Base-by-base conservation (phyloP, 2,329 filamentous ascomycete species). In the Pseudocercospora cruenta region DNA sequence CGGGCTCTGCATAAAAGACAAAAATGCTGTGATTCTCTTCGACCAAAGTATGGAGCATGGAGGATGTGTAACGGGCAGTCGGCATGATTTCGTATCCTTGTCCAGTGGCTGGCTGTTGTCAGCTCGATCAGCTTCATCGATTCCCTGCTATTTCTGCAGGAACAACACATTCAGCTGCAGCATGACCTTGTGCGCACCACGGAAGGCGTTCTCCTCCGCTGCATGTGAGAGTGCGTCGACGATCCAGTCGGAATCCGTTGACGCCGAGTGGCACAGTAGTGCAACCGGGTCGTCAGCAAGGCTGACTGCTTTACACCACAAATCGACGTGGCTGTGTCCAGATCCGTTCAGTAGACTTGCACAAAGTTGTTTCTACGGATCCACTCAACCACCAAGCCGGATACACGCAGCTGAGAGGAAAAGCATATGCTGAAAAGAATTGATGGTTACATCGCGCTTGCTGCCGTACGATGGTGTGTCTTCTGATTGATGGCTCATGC, bases 241-340 rank as follows among this genome's bases (percentile, higher is more conserved):
- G 47, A 22, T 49, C 45, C 1, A 55, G 12, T 28, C 53, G 53
- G 53, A 26, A 31, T 55, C 55, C 33, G 31, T 26, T 6, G n/a
- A 31, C 55, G 19, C 55, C 55, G 55, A 58, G 55, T 36, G 55
- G 55, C 51, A 55, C 51, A 55, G 26, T 31, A 55, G 26, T 31
- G 24, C 51, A 55, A n/a, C 24, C 24, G 26, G 14, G 24, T 10
- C 51, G 24, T 31, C 51, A 54, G 49, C 49, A 24, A 54, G 49
- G 49, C 49, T 54, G 22, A 54, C 21, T 28, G 14, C 22, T 22
- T 24, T 53, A 21, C 49, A 22, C 49, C 22, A 53, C 22, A 19
- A 53, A 26, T 54, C 49, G 49, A 54, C 22, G 49, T 54, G 49
- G 49, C 49, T 53, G 49, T 22, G 49, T 53, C 22, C 49, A 51